Conservation (phyloP, 2,329 filamentous ascomycete species). For the Ophioceras dolichostomum region DNA sequence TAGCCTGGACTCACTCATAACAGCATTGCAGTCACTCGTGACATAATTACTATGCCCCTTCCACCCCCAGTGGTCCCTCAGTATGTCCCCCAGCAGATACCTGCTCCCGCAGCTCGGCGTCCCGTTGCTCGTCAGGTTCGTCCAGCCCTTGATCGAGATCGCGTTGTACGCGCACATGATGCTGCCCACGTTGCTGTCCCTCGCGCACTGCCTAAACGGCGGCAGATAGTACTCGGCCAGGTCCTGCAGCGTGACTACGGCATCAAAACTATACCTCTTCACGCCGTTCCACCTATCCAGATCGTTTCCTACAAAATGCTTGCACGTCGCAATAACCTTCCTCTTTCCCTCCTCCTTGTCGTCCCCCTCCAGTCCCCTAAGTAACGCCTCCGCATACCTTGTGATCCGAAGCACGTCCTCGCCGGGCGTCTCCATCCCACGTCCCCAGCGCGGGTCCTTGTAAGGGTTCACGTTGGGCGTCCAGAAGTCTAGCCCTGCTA, state of each 20-base stretch:
- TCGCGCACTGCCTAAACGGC: slow-evolving; percentile 50
- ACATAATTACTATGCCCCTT: slow-evolving; percentile 48
- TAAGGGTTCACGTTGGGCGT: slow-evolving; percentile 57
- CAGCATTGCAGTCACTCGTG: slow-evolving; percentile 52
- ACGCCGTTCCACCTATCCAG: slow-evolving; percentile 24
- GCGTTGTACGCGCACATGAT: slow-evolving; percentile 54
- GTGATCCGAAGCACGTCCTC: slow-evolving; percentile 13
- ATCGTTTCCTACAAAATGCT: slow-evolving; percentile 48
- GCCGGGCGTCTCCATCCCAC: slow-evolving; percentile 34
- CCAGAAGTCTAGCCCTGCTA: slow-evolving; percentile 38
- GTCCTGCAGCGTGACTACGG: slow-evolving; percentile 37
- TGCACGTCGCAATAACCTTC: slow-evolving; percentile 31
- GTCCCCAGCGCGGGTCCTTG: slow-evolving; percentile 49
- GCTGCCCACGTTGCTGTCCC: slow-evolving; percentile 42
- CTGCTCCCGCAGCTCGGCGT: slow-evolving; percentile 44
- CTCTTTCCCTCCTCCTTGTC: slow-evolving; percentile 2
- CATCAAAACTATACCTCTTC: slow-evolving; percentile 37
- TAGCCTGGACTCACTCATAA: slow-evolving; percentile 21
- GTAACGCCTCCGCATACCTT: slow-evolving; percentile 10
- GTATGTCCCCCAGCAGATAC: slow-evolving; percentile 48
- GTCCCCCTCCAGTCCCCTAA: slow-evolving; percentile 12
- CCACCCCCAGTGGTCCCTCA: slow-evolving; percentile 56
- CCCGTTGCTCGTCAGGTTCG: slow-evolving; percentile 38
- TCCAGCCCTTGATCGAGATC: not conserved
- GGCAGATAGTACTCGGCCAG: slow-evolving; percentile 56